Evolutionary conservation across 768 basidiomycete genomes (phyloP).

Genomic region (Imleria badia): DNA sequence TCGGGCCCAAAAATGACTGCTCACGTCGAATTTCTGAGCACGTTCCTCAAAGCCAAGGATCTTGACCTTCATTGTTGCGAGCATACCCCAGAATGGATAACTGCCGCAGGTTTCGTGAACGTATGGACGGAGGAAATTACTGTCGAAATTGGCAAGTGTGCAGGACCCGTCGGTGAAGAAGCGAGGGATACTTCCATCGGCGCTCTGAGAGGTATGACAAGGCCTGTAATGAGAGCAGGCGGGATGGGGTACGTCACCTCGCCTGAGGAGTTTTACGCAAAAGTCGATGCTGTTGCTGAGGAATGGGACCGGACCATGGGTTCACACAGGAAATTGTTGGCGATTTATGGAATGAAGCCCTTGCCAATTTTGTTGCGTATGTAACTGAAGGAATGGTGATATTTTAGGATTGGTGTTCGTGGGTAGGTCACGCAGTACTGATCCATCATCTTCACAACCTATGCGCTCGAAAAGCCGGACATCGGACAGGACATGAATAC

Average conservation of each 20-base stretch:
- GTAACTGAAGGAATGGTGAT: neutral
- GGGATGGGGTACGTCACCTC: neutral
- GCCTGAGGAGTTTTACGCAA: neutral
- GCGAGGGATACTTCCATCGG: neutral
- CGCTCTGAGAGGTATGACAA: neutral
- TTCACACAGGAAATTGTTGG: slow-evolving; percentile 7
- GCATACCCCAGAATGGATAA: slow-evolving; percentile 11
- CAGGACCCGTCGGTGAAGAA: neutral
- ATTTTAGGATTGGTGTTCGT: no score
- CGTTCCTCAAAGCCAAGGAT: slow-evolving; percentile 9
- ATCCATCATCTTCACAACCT: no score
- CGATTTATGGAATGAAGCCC: slow-evolving; percentile 8
- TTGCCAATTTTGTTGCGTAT: neutral
- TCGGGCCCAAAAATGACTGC: slow-evolving; percentile 8
- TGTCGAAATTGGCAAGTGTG: neutral
- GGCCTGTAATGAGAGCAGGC: neutral
- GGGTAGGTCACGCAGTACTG: no score
- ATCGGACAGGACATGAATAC: no score
- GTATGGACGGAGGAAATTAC: neutral
- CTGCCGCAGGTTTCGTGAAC: neutral
- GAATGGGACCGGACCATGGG: slow-evolving; percentile 1
- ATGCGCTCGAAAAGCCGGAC: no score
- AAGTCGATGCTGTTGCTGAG: neutral
- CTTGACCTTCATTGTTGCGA: slow-evolving; percentile 11
- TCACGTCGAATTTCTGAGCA: slow-evolving; percentile 7